These are phyloP conservation scores for Wickerhamiella bombiphila DNA, from an alignment of 805 yeast genomes.

Conservation along the genomic window DNA sequence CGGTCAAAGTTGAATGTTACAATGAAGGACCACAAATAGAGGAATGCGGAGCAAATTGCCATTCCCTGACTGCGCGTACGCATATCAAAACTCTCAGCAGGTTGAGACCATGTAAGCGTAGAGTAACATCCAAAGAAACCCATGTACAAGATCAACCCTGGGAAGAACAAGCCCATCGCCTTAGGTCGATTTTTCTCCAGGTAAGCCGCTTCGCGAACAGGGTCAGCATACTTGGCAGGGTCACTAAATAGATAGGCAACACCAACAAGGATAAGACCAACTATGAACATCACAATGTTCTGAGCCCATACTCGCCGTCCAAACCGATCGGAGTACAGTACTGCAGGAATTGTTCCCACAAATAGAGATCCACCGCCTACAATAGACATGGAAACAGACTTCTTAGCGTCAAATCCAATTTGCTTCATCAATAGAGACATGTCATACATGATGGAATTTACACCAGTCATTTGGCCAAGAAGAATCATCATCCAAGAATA, in stretches of 20 bases:
- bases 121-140: conserved; percentile 54
- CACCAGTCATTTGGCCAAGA: conserved; percentile 44
- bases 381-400: conserved; percentile 49
- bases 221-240: too few relatives aligned
- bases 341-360: conserved; percentile 53
- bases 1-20: conserved; percentile 48
- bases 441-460: conserved; percentile 52
- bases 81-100: conserved; percentile 48
- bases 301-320: conserved; percentile 48
- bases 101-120: conserved; percentile 53
- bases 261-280: conserved; percentile 48
- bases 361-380: conserved; percentile 54
- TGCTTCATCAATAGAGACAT: conserved; percentile 41
- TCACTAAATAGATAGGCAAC: conserved; percentile 34
- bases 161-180: conserved; percentile 44
- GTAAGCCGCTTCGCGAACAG: not conserved
- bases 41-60: conserved; percentile 39
- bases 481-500: conserved; percentile 39
- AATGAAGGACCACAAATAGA: conserved; percentile 48
- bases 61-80: conserved; percentile 49
- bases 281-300: conserved; percentile 38
- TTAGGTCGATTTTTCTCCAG: conserved; percentile 28
- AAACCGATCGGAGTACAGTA: conserved; percentile 28
- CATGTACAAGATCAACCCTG: conserved; percentile 51
- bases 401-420: conserved; percentile 39